Base-by-base conservation (phyloP, 2,329 filamentous ascomycete genomes). In the Xylariales sp. region DNA sequence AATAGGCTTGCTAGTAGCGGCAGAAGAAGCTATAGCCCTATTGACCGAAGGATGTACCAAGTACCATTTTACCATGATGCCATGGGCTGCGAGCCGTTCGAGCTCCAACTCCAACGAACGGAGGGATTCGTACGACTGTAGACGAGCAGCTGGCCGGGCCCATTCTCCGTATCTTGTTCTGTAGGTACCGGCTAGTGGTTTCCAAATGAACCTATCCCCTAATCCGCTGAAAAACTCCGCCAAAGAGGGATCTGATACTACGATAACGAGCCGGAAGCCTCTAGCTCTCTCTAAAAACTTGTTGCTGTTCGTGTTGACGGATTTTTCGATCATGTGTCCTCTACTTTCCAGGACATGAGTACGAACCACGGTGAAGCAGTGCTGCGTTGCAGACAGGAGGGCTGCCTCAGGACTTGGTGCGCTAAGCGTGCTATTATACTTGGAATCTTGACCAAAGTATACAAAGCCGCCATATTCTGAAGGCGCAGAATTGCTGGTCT, bases 11-110 rank as follows among this genome's bases (percentile, higher is more conserved):
- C 27, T 29, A 14, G 14, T 16, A 8, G 8, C 12, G n/a, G 7
- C 8, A 3, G 12, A 31, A 31, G n/a, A n/a, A n/a, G n/a, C n/a
- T n/a, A 31, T 14, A n/a, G 36, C 27, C 6, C 15, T 31, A 18
- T 31, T 39, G 9, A 39, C 5, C 8, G 27, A 31, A 10, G 25
- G 24, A 19, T 39, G 25, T 16, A 39, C 27, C 7, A 20, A 27
- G 19, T 39, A 39, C 36, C 36, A 39, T 31, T 39, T 39, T 3
- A 39, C 36, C 15, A 14, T 7, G n/a, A 39, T 31, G 11, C 36
- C 36, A 20, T 12, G 11, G n/a, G 14, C 15, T 3, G 36, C 24
- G 14, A 39, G 27, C 3, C 5, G 10, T 6, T 39, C 36, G 5
- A 39, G 14, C 36, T 39, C 36, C 10, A n/a, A 11, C 24, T 39